These are phyloP conservation scores for Aspergillus novoparasiticus DNA, from an alignment of 2,329 filamentous ascomycete genomes.

Conservation along the genomic window DNA sequence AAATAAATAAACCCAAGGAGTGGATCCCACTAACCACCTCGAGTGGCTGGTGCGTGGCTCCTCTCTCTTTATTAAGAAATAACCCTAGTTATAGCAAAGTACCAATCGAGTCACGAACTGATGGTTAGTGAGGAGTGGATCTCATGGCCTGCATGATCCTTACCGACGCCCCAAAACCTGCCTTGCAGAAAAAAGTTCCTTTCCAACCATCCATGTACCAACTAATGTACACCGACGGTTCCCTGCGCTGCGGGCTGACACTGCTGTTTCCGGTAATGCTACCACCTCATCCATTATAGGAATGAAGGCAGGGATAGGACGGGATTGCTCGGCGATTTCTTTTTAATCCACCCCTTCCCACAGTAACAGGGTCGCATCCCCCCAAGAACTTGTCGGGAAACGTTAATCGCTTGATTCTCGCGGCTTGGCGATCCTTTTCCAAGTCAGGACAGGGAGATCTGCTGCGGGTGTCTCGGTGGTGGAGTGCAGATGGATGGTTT, in stretches of 20 bases:
- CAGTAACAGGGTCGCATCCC: neutral
- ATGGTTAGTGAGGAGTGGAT: neutral
- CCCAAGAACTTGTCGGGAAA: neutral
- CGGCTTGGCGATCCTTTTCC: neutral
- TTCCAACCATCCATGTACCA: neutral
- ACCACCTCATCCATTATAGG: neutral
- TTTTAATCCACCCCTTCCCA: neutral
- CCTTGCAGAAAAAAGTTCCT: neutral
- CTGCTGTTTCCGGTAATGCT: neutral
- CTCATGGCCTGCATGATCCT: neutral
- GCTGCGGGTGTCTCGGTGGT: slow-evolving; percentile 7
- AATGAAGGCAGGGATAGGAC: neutral
- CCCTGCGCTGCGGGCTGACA: neutral
- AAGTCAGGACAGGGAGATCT: slow-evolving; percentile 11
- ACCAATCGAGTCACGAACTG: too few relatives aligned
- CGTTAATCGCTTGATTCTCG: neutral
- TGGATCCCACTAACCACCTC: neutral
- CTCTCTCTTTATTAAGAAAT: too few relatives aligned
- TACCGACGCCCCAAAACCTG: neutral
- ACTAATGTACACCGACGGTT: neutral
- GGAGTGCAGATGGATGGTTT: slow-evolving; percentile 14
- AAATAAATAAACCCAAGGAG: neutral
- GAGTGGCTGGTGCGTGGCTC: neutral
- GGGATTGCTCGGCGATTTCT: neutral
- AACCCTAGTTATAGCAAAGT: too few relatives aligned